These are phyloP conservation scores for Fagopyrum tataricum DNA, from an alignment of 148 eudicot species.

Conservation along the genomic window DNA sequence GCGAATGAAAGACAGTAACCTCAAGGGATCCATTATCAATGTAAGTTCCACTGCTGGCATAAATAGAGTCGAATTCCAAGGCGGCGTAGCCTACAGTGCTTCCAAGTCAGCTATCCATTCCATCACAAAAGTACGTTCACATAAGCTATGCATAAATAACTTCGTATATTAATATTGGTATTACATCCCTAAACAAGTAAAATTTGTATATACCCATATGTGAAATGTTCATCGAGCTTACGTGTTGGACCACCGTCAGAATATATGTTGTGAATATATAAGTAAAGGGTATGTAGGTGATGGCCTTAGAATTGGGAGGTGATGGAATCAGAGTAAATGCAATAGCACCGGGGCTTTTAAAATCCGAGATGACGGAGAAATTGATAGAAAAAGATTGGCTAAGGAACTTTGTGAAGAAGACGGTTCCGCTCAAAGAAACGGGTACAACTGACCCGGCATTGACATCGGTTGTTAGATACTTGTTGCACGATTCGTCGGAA, in stretches of 20 bases:
- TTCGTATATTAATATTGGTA: too few relatives aligned
- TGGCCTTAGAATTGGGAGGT: constrained; percentile 55
- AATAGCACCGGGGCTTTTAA: constrained; percentile 58
- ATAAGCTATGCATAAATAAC: neutral
- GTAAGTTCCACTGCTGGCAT: constrained; percentile 53
- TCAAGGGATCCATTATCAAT: constrained; percentile 56
- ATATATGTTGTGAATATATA: too few relatives aligned
- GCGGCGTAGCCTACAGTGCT: constrained; percentile 42
- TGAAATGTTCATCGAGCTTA: too few relatives aligned
- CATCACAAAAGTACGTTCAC: constrained; percentile 36
- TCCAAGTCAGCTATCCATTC: constrained; percentile 45
- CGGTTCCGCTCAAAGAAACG: constrained; percentile 28
- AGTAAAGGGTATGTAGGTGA: constrained; percentile 16
- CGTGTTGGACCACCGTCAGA: too few relatives aligned
- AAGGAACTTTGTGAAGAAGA: constrained; percentile 26
- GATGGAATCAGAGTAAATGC: constrained; percentile 52
- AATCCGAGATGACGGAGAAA: constrained; percentile 55
- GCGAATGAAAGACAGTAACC: constrained; percentile 49
- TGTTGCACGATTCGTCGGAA: constrained; percentile 47
- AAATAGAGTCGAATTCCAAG: constrained; percentile 35
- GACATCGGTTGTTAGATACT: constrained; percentile 51
- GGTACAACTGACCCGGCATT: constrained; percentile 64
- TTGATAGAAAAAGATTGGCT: constrained; percentile 55
- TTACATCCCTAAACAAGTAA: too few relatives aligned
- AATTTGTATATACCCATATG: too few relatives aligned